A percentile compares a stretch with the other conserved stretches of the same genome.
These are phyloP conservation scores for Xylariaceae sp. DNA, from an alignment of 2,329 filamentous ascomycete genomes.

Conservation along the genomic window DNA sequence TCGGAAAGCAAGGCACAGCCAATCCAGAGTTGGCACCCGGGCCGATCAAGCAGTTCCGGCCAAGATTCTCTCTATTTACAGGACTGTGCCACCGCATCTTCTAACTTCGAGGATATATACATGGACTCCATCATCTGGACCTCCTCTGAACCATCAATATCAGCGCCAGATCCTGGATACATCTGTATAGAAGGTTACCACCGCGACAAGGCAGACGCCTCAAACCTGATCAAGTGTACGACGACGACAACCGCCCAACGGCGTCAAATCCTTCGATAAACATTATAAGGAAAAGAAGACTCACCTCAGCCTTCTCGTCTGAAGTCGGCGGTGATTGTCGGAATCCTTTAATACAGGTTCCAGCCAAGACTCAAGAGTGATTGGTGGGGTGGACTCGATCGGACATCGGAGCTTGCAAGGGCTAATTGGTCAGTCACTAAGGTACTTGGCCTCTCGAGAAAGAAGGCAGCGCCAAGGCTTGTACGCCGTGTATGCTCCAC, in stretches of 20 bases:
- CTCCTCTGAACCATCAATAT: background rate
- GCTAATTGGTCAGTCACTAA: too few relatives aligned
- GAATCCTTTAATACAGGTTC: background rate
- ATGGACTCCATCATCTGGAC: background rate
- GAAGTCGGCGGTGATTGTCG: too few relatives aligned
- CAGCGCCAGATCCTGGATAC: background rate
- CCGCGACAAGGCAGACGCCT: slow-evolving; percentile 1
- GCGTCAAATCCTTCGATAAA: slow-evolving; percentile 2
- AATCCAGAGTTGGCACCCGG: too few relatives aligned
- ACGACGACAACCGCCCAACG: background rate
- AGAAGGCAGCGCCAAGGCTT: background rate
- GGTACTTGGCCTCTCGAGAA: background rate
- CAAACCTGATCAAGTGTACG: background rate
- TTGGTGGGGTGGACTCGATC: slow-evolving; percentile 2
- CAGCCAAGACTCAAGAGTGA: slow-evolving; percentile 1
- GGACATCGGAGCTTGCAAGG: slow-evolving; percentile 9
- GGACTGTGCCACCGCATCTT: too few relatives aligned
- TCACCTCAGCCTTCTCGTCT: too few relatives aligned
- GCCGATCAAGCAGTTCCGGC: too few relatives aligned
- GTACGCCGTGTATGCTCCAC: too few relatives aligned
- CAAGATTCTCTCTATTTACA: too few relatives aligned
- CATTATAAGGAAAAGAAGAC: too few relatives aligned
- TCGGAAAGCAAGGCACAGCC: too few relatives aligned
- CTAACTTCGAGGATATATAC: too few relatives aligned
- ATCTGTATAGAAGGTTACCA: background rate